Percentiles rank a stretch among this genome's conserved stretches.
phyloP scores from a whole-genome alignment of 306 rosid genomes.

The Canavalia ensiformis region DNA sequence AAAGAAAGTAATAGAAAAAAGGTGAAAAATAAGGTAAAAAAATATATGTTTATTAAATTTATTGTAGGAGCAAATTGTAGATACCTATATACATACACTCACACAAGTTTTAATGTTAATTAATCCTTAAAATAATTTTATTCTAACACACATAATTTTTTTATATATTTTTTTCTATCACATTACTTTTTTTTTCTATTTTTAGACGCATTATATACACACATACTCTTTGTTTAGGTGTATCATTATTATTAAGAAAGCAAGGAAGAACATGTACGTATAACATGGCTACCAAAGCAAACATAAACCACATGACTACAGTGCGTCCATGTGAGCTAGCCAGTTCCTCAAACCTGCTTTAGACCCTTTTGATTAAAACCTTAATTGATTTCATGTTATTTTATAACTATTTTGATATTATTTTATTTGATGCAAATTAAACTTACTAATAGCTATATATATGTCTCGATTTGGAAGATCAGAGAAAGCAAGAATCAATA shows the following conservation, averaged over 20 bases:
- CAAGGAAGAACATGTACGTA: background rate
- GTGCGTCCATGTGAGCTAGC: constrained; percentile 48
- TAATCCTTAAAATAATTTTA: too few species aligned
- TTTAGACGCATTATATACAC: too few species aligned
- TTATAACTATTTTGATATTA: constrained; percentile 2
- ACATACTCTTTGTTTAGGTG: background rate
- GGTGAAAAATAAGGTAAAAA: too few species aligned
- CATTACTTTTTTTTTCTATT: too few species aligned
- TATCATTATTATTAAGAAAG: constrained; percentile 24
- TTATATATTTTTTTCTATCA: too few species aligned
- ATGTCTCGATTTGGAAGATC: constrained; percentile 14
- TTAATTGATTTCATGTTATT: constrained; percentile 3
- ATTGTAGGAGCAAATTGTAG: too few species aligned
- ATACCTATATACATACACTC: too few species aligned
- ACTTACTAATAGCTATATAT: background rate
- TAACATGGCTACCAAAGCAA: constrained; percentile 2
- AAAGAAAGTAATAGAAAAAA: too few species aligned
- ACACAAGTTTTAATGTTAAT: too few species aligned
- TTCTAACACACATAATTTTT: too few species aligned
- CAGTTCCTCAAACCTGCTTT: constrained; percentile 3
- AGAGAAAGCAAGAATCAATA: background rate
- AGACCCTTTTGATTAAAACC: constrained; percentile 23
- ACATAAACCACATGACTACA: constrained; percentile 36
- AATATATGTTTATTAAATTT: too few species aligned
- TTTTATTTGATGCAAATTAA: constrained; percentile 16